Conservation (phyloP, 2,329 filamentous ascomycete species). For the Trichoderma koningiopsis region DNA sequence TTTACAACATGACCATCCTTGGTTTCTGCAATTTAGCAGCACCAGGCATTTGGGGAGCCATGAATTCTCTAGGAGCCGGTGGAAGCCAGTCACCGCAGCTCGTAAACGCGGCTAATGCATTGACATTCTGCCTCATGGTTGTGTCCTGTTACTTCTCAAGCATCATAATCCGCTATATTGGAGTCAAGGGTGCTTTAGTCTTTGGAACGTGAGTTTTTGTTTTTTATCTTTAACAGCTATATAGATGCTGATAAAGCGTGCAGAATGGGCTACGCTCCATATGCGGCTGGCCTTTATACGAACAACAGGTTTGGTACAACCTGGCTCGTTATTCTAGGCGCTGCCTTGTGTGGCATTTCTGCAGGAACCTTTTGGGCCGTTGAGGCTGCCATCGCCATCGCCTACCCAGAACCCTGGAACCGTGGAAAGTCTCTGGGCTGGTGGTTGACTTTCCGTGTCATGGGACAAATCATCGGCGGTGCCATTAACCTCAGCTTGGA, state of each 20-base stretch:
- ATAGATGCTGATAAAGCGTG: slow-evolving; percentile 29
- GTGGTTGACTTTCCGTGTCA: slow-evolving; percentile 63
- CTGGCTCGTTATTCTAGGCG: slow-evolving; percentile 70
- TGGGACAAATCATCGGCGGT: slow-evolving; percentile 70
- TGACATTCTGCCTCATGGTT: slow-evolving; percentile 75
- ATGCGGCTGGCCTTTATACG: slow-evolving; percentile 69
- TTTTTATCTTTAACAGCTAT: neutral
- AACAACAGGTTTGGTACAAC: slow-evolving; percentile 70
- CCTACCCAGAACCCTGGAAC: slow-evolving; percentile 71
- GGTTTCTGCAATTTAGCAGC: slow-evolving; percentile 71
- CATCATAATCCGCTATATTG: slow-evolving; percentile 65
- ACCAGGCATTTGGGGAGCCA: slow-evolving; percentile 71
- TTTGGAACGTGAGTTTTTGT: slow-evolving; percentile 60
- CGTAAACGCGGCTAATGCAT: slow-evolving; percentile 69
- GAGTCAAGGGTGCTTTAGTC: slow-evolving; percentile 71
- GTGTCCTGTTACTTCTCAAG: slow-evolving; percentile 68
- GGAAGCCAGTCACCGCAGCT: slow-evolving; percentile 66
- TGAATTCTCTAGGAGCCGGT: slow-evolving; percentile 73
- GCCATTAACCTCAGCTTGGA: slow-evolving; percentile 73
- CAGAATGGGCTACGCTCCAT: slow-evolving; percentile 68
- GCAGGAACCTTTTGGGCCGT: slow-evolving; percentile 77
- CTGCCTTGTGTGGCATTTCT: slow-evolving; percentile 68
- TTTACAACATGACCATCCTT: slow-evolving; percentile 72
- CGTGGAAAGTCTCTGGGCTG: slow-evolving; percentile 66
- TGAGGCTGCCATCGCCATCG: slow-evolving; percentile 71